These are phyloP conservation scores for Neopestalotiopsis clavispora DNA, from an alignment of 2,329 filamentous ascomycete species.

Conservation along the genomic window DNA sequence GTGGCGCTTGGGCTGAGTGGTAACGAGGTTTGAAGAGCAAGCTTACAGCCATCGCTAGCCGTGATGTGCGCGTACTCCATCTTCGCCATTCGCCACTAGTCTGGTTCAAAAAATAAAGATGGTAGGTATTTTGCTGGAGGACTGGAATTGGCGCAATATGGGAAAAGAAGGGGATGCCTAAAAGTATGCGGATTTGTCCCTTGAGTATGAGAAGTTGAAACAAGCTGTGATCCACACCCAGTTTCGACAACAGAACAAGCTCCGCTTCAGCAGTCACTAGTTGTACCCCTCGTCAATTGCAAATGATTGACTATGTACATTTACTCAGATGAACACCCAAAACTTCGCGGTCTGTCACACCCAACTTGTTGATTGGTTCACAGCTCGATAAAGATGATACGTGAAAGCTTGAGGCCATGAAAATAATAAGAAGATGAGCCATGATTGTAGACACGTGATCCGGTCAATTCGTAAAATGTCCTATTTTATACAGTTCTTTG, in stretches of 20 bases:
- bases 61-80: slow-evolving; percentile 35
- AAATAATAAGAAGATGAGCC: background rate
- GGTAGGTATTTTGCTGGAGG: background rate
- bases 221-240: background rate
- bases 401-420: background rate
- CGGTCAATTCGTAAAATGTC: background rate
- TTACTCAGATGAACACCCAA: background rate
- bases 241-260: background rate
- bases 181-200: background rate
- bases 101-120: background rate
- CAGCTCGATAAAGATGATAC: background rate
- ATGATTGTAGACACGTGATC: background rate
- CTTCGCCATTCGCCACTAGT: background rate
- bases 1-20: slow-evolving; percentile 23
- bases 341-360: too few species aligned
- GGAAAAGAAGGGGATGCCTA: background rate
- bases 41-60: slow-evolving; percentile 39
- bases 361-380: background rate
- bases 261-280: slow-evolving; percentile 3
- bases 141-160: too few species aligned
- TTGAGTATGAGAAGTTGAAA: slow-evolving; percentile 2
- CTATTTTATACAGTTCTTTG: slow-evolving; percentile 7
- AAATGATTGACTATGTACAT: background rate
- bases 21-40: slow-evolving; percentile 42
- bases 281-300: background rate